A percentile compares a stretch with the other conserved stretches of the same genome.
Evolutionary conservation across 2,329 filamentous ascomycete genomes (phyloP).

Genomic region (Trichocomaceae sp.): DNA sequence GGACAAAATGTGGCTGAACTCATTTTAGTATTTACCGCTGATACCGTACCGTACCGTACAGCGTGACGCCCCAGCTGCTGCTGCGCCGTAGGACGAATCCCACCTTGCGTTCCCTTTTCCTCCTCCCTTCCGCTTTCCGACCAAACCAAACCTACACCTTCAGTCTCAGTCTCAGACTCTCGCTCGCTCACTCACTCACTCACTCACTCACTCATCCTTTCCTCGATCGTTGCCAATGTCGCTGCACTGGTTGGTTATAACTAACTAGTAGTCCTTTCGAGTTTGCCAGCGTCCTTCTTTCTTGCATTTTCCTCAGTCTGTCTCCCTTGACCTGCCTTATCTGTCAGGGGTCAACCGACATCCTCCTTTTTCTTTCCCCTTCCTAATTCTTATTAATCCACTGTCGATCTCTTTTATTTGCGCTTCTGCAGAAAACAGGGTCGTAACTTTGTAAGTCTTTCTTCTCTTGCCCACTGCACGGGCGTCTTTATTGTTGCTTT

Average conservation of each 20-base stretch:
- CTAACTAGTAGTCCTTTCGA: too few species aligned
- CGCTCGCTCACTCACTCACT: not conserved
- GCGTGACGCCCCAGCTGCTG: not conserved
- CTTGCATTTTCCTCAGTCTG: not conserved
- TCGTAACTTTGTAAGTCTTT: constrained; percentile 11
- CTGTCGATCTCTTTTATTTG: not conserved
- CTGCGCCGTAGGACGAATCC: not conserved
- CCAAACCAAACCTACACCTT: too few species aligned
- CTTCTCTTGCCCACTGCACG: not conserved
- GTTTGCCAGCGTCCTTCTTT: not conserved
- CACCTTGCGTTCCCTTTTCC: not conserved
- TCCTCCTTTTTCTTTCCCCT: not conserved
- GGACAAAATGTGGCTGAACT: not conserved
- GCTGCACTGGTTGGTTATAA: too few species aligned
- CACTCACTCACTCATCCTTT: not conserved
- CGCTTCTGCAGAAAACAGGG: constrained; percentile 7
- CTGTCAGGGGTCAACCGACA: not conserved
- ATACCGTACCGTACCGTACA: not conserved
- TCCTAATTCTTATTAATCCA: constrained; percentile 1
- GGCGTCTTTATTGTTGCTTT: not conserved
- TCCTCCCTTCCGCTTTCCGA: not conserved
- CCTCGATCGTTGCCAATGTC: not conserved
- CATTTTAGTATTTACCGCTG: not conserved
- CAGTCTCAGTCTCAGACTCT: too few species aligned
- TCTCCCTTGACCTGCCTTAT: not conserved